phyloP scores from a whole-genome alignment of 2,329 filamentous ascomycete genomes.

The Neofusicoccum sp. region DNA sequence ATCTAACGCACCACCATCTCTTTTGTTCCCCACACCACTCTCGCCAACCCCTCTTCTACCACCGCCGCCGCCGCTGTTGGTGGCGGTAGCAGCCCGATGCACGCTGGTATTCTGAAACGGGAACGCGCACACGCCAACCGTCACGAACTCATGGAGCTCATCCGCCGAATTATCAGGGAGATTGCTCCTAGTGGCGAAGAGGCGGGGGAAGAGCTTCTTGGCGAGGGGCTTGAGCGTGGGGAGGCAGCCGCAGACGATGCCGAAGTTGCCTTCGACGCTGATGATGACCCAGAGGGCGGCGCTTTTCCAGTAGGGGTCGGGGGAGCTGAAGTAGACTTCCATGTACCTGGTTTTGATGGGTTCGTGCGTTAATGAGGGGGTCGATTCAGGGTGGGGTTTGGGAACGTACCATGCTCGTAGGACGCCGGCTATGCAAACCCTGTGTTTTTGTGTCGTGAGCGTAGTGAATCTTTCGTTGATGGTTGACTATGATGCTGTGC shows the following conservation, averaged over 20 bases:
- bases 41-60: no score
- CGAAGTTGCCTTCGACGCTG: conserved; percentile 30
- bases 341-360: no score
- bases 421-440: conserved; percentile 31
- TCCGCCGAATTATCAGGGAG: not conserved
- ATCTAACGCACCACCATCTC: no score
- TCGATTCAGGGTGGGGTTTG: no score
- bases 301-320: conserved; percentile 27
- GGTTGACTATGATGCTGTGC: no score
- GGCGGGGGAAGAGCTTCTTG: conserved; percentile 26
- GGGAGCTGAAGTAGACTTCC: conserved; percentile 27
- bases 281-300: conserved; percentile 28
- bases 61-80: no score
- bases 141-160: not conserved
- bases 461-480: not conserved
- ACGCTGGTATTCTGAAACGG: no score
- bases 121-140: no score
- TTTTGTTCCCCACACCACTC: no score
- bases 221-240: conserved; percentile 35
- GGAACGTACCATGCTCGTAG: conserved; percentile 32
- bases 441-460: not conserved
- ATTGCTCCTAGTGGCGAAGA: conserved; percentile 23
- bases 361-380: no score
- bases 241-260: conserved; percentile 34
- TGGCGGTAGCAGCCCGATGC: no score